Evolutionary conservation across 129 eudicot species (phyloP).

Genomic region (Daucus carota): DNA sequence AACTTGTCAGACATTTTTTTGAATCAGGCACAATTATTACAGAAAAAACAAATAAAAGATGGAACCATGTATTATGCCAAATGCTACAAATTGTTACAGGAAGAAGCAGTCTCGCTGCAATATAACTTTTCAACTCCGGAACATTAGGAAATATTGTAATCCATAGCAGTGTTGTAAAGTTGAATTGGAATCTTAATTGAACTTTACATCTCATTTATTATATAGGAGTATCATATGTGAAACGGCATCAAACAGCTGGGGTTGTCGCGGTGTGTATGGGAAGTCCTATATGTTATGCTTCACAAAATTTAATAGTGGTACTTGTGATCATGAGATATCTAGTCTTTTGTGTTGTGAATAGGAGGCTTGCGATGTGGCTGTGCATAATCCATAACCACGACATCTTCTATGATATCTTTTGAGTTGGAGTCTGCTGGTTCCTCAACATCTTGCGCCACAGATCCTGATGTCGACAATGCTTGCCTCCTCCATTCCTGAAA

Average conservation of each 20-base stretch:
- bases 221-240: neutral
- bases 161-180: neutral
- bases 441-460: constrained; percentile 27
- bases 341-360: constrained; percentile 62
- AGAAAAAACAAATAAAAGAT: neutral
- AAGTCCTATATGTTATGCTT: neutral
- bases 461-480: constrained; percentile 45
- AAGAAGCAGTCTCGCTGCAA: neutral
- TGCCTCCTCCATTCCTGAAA: constrained; percentile 52
- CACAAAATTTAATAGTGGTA: neutral
- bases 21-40: neutral
- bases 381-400: constrained; percentile 75
- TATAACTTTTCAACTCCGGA: neutral
- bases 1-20: neutral
- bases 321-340: neutral
- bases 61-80: neutral
- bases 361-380: constrained; percentile 93
- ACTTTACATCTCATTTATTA: neutral
- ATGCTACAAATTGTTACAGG: neutral
- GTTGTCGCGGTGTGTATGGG: neutral
- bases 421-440: constrained; percentile 30
- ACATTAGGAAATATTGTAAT: neutral
- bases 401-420: constrained; percentile 41
- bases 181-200: neutral
- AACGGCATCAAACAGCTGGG: neutral